Base-by-base conservation (phyloP, 768 basidiomycete species). In the Asterophora lycoperdoides region DNA sequence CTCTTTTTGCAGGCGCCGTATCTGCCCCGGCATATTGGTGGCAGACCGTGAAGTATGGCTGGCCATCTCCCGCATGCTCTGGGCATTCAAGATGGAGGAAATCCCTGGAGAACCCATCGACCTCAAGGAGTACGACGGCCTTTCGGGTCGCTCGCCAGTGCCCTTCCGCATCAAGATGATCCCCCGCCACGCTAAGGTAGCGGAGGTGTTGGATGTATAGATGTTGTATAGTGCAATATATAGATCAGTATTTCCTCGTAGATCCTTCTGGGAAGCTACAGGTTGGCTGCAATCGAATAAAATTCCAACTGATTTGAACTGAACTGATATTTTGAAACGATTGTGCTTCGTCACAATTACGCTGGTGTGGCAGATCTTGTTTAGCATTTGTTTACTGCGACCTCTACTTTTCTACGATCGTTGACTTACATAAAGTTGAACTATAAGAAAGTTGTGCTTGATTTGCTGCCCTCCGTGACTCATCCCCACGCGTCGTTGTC, bases 21-120 rank as follows among this genome's bases (percentile, higher is more conserved):
- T 76, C 39, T 76, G 76, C 50, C 72, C 72, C 1, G 75, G 72
- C 9, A 70, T 75, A 52, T 58, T 64, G 56, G 64, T 75, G 8
- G 75, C 76, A 2, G 76, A 76, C 42, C 66, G 69, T 17, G 73
- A 76, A 56, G 60, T 77, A 29, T 76, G 61, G 56, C 62, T 77
- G 10, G 69, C 68, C 14, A 70, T 77, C 41, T 65, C 75, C 1
- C 68, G 69, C 18, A 65, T 78, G 63, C 64, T 77, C 14, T 78
- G 75, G 76, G 69, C 73, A 1, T 78, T 74, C 61, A 65, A 55
- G 26, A 68, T 76, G 56, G 64, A 67, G 34, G 61, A 65, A 35
- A 61, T 74, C 8, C 70, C 74, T 0, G 69, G 58, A 13, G 68
- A 76, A 41, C 71, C 71, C 0, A 75, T 76, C 45, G 68, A 70